Evolutionary conservation across 495 filamentous ascomycete genomes (phyloP), one percentile per base, ranked within the genome.

Genomic region (Aspergillus affinis): DNA sequence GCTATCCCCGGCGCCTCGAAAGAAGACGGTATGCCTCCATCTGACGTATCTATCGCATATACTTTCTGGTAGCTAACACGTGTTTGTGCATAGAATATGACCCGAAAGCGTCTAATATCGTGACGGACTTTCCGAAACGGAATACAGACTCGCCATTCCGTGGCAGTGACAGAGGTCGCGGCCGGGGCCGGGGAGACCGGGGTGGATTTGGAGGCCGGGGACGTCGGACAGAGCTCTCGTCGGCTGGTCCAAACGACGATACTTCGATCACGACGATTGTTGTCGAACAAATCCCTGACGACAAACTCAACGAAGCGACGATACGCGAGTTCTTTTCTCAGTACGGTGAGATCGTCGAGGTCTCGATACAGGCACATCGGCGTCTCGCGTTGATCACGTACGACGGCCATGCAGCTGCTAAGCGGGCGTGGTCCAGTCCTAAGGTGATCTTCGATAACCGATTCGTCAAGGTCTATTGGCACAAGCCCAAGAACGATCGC

Each of bases 391-490:
- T 93, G 48, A 84, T 98, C 64, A 94, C 90, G 61, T 98, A 84
- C 53, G 84, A 86, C 44, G 82, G 79, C 53, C 91, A 89, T 78
- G 81, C 79, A 13, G 78, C 87, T 47, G 94, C 94, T 17, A 86
- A 88, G 62, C 82, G 85, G 18, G 94, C 94, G 2, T 97, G 92
- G 75, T 86, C 87, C 17, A 96, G 91, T 46, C 94, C 94, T 0
- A 96, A 95, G 68, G 90, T 91, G 51, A 91, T 98, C 52, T 98
- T 98, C 65, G 92, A 97, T 61, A 98, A 98, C 63, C 83, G 94
- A 19, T 98, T 98, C 65, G 94, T 98, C 48, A 98, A 97, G 70
- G 92, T 98, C 6, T 98, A 92, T 67, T 98, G 94, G 94, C 83
- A 90, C 71, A 93, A 90, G 63, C 83, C 87, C 19, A 76, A 76